Evolutionary conservation across 805 yeast species (phyloP), one percentile per base, ranked within the genome.

Genomic region (Candida chauliodis): DNA sequence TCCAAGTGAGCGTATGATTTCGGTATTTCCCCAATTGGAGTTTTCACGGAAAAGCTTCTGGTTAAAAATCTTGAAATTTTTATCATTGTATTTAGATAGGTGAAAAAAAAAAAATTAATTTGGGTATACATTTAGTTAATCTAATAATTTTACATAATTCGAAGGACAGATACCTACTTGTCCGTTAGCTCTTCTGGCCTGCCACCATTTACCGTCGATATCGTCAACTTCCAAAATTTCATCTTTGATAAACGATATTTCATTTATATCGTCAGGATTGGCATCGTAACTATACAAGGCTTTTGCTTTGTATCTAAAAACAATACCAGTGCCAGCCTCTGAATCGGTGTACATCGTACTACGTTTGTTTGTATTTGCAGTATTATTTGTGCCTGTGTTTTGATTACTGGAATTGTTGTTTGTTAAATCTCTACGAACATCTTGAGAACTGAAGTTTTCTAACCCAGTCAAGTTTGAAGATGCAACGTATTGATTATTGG

Each of bases 141-240:
- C 79, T 41, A 83, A 65, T 44, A 89, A 69, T 60, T 86, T 86
- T 34, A 91, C 90, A 56, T 91, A 91, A 61, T 91, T 93, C 52
- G 95, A 83, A 36, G 99, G 98, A 61, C 96, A 89, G 52, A 91
- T 91, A 49, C 98, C 99, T 30, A 88, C 84, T 58, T 89, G 93
- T 23, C 99, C 99, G 49, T 79, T 84, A 7, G 83, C 73, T 54
- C 90, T 78, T 59, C 84, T 79, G 28, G 96, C 97, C 64, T 89
- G 96, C 98, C 98, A 91, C 99, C 99, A 91, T 64, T 95, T 81
- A 32, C 97, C 97, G 48, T 85, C 85, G 41, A 88, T 87, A 55
- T 91, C 97, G 49, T 87, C 87, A 23, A 91, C 95, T 52, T 82
- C 88, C 59, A 91, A 73, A n/a, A 88, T 67, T 60, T 91, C 98